phyloP scores from a whole-genome alignment of 495 filamentous ascomycete species.

The Tuber aestivum region DNA sequence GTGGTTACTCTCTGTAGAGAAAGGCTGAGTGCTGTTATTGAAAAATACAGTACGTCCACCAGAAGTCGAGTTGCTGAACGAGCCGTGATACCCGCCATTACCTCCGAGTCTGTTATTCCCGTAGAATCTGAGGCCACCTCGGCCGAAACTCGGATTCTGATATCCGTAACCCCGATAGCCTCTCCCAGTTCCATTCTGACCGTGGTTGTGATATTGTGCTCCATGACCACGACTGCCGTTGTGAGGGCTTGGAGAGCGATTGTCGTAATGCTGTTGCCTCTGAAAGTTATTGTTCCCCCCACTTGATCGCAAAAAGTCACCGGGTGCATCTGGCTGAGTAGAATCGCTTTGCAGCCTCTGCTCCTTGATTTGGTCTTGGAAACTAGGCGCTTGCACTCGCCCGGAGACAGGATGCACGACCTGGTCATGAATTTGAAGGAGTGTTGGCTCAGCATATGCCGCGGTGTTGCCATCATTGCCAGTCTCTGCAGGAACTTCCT shows the following conservation, averaged over 20 bases:
- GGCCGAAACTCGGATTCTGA: not conserved
- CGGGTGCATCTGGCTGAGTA: not conserved
- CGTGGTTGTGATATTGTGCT: slow-evolving; percentile 2
- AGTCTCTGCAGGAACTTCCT: slow-evolving; percentile 6
- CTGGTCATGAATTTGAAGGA: not conserved
- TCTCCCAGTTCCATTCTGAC: slow-evolving; percentile 11
- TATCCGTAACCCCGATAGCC: slow-evolving; percentile 12
- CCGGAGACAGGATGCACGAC: not conserved
- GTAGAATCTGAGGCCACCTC: slow-evolving; percentile 6
- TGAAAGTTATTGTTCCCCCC: not conserved
- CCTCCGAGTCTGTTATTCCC: slow-evolving; percentile 15
- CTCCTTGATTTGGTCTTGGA: not conserved
- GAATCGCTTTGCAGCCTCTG: not conserved
- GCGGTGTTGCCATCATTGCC: not conserved
- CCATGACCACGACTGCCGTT: slow-evolving; percentile 11
- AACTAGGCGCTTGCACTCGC: not conserved
- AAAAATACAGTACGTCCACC: slow-evolving; percentile 16
- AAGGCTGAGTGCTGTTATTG: slow-evolving; percentile 13
- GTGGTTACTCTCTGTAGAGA: slow-evolving; percentile 21
- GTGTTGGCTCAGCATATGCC: not conserved
- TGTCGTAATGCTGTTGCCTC: slow-evolving; percentile 11
- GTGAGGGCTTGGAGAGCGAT: slow-evolving; percentile 5
- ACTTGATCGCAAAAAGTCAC: not conserved
- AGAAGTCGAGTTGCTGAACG: slow-evolving; percentile 20
- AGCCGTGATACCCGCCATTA: slow-evolving; percentile 11